These are phyloP conservation scores for Stephanodiscus minutulus DNA, from an alignment of 108 stramenopile species.

Conservation along the genomic window DNA sequence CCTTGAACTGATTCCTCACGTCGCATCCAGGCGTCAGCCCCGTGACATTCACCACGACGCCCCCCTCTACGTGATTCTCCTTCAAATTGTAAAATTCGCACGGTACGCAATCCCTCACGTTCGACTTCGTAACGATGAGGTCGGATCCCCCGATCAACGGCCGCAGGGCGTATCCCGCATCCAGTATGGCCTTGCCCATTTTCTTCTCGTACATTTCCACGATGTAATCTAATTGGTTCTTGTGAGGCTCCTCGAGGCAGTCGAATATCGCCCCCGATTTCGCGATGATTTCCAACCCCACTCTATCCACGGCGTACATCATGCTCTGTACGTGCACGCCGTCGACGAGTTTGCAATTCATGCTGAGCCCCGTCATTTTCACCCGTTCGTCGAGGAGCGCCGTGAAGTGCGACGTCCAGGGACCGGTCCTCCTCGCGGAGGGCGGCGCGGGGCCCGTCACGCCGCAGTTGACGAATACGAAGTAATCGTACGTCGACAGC, in stretches of 20 bases:
- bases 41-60: neutral
- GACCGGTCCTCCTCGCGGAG: neutral
- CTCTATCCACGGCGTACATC: constrained; percentile 26
- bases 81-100: constrained; percentile 1
- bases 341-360: constrained; percentile 16
- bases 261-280: constrained; percentile 24
- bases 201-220: constrained; percentile 19
- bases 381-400: constrained; percentile 16
- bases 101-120: neutral
- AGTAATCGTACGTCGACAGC: constrained; percentile 28
- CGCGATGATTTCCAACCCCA: constrained; percentile 10
- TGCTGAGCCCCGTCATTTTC: constrained; percentile 27
- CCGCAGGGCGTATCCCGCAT: constrained; percentile 13
- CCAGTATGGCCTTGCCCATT: constrained; percentile 19
- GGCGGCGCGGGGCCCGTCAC: constrained; percentile 15
- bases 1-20: neutral
- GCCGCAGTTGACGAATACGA: constrained; percentile 36
- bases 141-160: neutral
- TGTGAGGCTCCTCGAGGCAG: neutral
- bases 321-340: constrained; percentile 30
- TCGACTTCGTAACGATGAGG: neutral
- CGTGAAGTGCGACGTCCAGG: constrained; percentile 20
- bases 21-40: neutral
- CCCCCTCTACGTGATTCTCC: neutral
- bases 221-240: neutral